phyloP scores from a whole-genome alignment of 2,329 filamentous ascomycete genomes.

The Talaromyces amestolkiae region DNA sequence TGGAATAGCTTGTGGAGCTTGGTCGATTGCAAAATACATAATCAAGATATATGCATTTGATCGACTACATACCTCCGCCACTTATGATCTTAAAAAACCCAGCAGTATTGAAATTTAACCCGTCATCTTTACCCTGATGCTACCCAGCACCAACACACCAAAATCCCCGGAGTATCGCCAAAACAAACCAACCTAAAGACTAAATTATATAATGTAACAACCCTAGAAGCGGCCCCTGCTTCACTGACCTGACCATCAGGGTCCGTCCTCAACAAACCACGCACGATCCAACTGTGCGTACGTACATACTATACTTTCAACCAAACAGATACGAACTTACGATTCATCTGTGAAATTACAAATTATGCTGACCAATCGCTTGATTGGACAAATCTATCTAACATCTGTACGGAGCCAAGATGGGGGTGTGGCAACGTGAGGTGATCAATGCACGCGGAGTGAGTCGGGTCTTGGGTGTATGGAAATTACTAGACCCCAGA shows the following conservation, averaged over 20 bases:
- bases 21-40: background rate
- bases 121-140: background rate
- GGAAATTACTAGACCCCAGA: background rate
- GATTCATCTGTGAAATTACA: background rate
- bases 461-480: background rate
- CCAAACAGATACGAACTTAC: background rate
- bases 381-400: background rate
- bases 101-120: background rate
- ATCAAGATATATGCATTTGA: background rate
- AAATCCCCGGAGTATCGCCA: background rate
- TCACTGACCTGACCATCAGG: background rate
- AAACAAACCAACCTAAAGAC: background rate
- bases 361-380: background rate
- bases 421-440: background rate
- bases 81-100: background rate
- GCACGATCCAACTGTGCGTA: background rate
- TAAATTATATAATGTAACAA: background rate
- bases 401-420: background rate
- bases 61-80: background rate
- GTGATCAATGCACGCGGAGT: conserved; percentile 8
- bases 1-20: background rate
- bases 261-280: background rate
- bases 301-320: background rate
- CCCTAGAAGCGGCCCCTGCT: background rate
- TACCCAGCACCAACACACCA: background rate